Evolutionary conservation across 1,284 basidiomycete genomes (phyloP), one percentile per base, ranked within the genome.

Genomic region (Rhodotorula sp.): DNA sequence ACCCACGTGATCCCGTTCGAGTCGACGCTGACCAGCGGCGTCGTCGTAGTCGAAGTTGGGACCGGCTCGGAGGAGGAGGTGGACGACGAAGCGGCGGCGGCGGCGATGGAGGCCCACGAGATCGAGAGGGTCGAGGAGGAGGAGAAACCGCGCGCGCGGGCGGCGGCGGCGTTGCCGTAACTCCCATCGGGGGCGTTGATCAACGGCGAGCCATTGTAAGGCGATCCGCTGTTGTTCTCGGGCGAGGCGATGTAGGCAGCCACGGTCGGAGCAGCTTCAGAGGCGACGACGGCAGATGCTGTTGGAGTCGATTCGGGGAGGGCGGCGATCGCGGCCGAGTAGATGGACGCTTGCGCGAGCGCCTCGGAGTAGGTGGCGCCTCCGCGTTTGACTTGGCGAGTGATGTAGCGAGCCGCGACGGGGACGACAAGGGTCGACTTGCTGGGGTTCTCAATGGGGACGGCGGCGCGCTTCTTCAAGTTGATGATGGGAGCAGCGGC

Each of bases 271-370:
- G 34, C n/a, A 23, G 38, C 47, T 1, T 60, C 57, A 34, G 48
- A 34, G 34, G 66, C 59, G 48, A 55, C 15, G 48, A 58, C 4
- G 14, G 38, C 52, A 5, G 63, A 12, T 18, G 62, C 56, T 15
- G 58, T 62, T 6, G 63, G 62, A 10, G 31, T 15, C 16, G 23
- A 8, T 58, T 59, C 61, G 3, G 34, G 60, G 54, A 72, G 61
- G 0, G 71, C 71, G 31, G 71, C 71, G 58, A 72, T 59, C 18
- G 71, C 71, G 26, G 62, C 67, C 3, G 58, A 57, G 64, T 72
- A 72, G 49, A 47, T 60, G 31, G 67, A 64, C 2, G 64, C 64
- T 61, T 72, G 71, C n/a, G 55, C 67, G 47, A 45, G 50, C 7
- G 55, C 48, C 38, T 72, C 66, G 52, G 48, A 58, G 52, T 54